These are phyloP conservation scores for Neofusicoccum sp. DNA, from an alignment of 2,329 filamentous ascomycete species.

Conservation along the genomic window DNA sequence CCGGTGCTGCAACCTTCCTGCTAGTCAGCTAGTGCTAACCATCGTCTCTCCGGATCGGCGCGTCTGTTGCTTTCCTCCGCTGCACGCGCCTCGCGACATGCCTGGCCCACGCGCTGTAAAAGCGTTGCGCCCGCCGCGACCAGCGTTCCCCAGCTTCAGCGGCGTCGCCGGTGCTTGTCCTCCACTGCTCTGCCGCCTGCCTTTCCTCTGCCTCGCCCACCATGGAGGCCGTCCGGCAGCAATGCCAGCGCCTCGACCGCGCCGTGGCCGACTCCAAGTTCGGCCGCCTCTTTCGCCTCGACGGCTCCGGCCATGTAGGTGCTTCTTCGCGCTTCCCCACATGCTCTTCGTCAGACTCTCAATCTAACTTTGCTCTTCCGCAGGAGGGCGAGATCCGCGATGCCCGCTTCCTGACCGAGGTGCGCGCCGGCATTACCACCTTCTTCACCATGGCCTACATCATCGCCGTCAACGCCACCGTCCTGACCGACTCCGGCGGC, in stretches of 20 bases:
- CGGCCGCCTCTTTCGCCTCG: conserved; percentile 64
- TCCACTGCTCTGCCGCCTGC: background rate
- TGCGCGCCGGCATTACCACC: conserved; percentile 77
- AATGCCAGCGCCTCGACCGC: conserved; percentile 18
- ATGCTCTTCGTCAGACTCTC: background rate
- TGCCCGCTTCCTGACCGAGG: conserved; percentile 77
- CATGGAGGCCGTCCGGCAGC: conserved; percentile 21
- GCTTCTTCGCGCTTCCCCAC: too few relatives aligned
- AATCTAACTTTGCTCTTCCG: conserved; percentile 6
- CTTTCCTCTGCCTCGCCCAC: background rate
- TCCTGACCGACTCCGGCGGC: conserved; percentile 61
- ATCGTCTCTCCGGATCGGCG: background rate
- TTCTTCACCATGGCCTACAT: conserved; percentile 67
- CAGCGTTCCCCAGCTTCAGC: background rate
- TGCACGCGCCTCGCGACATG: background rate
- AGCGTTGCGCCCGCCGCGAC: background rate
- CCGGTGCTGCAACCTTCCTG: conserved; percentile 7
- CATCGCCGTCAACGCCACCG: conserved; percentile 57
- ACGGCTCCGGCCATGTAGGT: conserved; percentile 80
- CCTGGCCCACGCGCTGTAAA: background rate
- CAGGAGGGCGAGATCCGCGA: conserved; percentile 71
- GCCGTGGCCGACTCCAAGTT: conserved; percentile 32
- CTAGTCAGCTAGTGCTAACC: conserved; percentile 8
- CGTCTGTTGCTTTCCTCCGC: background rate
- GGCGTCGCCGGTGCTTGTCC: background rate